Evolutionary conservation across 208 protist species (phyloP), one percentile per base, ranked within the genome.

Genomic region (Leishmania arabica): DNA sequence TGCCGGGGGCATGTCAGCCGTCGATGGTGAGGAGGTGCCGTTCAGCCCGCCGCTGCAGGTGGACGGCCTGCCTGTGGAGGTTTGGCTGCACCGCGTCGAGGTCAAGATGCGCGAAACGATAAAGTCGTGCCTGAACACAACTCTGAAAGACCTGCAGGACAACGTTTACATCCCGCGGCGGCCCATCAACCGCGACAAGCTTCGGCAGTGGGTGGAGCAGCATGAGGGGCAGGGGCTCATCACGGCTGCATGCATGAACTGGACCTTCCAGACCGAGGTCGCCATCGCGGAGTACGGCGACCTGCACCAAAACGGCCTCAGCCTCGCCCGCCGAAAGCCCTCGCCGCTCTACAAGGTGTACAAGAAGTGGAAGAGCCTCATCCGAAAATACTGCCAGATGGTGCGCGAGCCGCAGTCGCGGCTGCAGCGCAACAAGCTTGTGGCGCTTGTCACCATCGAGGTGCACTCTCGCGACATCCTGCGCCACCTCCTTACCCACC

Each of bases 401-500:
- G 98, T 99, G 64, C 92, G 97, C 24, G 92, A 95, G 83, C 90
- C 98, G 51, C 90, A 99, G 82, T 93, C 80, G 31, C 88, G 93
- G 69, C 79, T 99, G 78, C 91, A 99, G 77, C 97, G 99, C 75
- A 96, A 94, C 83, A 99, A 99, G 85, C 86, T 99, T 49, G 93
- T 98, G 45, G 90, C 98, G 19, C 86, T 99, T 51, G 96, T 99
- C 78, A 99, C 99, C n/a, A 99, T 99, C 84, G 99, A 99, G 89
- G 99, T 99, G 78, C 99, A 99, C 86, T 95, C 96, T 24, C 92
- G 99, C 72, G 99, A 99, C 84, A 99, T 99, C 51, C 92, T 99
- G 66, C 92, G 99, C 69, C 88, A 96, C 77, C 87, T 99, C 47
- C 90, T 99, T 21, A 88, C 96, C 62, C 73, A 90, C 71, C 89